Evolutionary conservation across 148 eudicot genomes (phyloP), one percentile per base, ranked within the genome.

Genomic region (Rhododendron simsii): DNA sequence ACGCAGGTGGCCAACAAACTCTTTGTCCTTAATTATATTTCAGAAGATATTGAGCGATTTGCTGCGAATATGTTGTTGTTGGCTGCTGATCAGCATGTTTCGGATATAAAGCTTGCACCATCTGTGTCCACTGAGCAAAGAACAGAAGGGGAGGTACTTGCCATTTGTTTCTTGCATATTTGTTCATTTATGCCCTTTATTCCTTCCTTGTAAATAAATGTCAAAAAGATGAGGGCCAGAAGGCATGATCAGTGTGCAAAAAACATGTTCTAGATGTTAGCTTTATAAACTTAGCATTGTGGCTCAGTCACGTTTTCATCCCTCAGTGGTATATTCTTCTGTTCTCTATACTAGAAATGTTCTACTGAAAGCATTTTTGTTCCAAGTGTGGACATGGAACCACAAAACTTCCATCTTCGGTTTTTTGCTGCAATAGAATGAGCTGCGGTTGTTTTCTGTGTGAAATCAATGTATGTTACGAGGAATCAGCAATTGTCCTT

Each of bases 1-100:
- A 79, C 26, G 51, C 93, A 97, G 99, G 99, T 95, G 86, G 93
- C 98, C 61, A 94, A 95, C 92, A 97, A 97, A 90, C 98, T 97
- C 80, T 97, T 91, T 89, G 90, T 88, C 47, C 94, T 93, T 37
- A 77, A 88, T 74, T 90, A 89, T 86, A 83, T 94, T 76, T 88
- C 98, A 21, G 92, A 91, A 45, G 89, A 89, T 53, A 91, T 98
- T 79, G 99, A 98, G 91, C 87, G 91, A 86, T 98, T 91, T 90
- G 98, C 98, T 15, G 92, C 86, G 35, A 89, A 90, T 78, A 98
- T 91, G 94, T 90, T 95, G 89, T 91, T 95, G 86, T 93, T 94
- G 87, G 95, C 97, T 81, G 91, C 94, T 74, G 95, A 92, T 89
- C 91, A 84, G 63, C 87, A 44, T 79, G 87, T 84, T 82, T 65